These are phyloP conservation scores for Cercospora brassicicola DNA, from an alignment of 2,329 filamentous ascomycete genomes.

Conservation along the genomic window DNA sequence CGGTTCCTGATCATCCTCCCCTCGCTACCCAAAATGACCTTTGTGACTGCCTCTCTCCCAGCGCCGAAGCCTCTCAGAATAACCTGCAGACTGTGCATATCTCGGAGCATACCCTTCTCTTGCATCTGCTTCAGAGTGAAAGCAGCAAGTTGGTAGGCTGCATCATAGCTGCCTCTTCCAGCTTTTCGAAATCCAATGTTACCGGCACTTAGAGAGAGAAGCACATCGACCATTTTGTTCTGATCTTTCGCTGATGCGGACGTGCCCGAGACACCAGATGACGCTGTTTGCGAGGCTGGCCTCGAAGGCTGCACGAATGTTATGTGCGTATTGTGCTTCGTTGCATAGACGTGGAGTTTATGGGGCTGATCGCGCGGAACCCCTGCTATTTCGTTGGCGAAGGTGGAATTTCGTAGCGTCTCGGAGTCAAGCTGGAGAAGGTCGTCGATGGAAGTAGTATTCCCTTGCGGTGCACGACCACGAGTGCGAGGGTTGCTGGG, in stretches of 20 bases:
- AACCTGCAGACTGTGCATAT: slow-evolving; percentile 77
- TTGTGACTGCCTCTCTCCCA: slow-evolving; percentile 84
- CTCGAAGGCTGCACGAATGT: slow-evolving; percentile 73
- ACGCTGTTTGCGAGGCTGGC: slow-evolving; percentile 31
- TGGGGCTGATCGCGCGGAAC: slow-evolving; percentile 53
- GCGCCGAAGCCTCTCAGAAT: slow-evolving; percentile 80
- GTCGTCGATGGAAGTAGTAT: slow-evolving; percentile 8
- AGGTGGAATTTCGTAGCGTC: slow-evolving; percentile 14
- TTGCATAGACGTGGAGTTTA: slow-evolving; percentile 81
- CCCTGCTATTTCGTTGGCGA: slow-evolving; percentile 25
- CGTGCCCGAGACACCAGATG: slow-evolving; percentile 30
- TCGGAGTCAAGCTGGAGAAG: slow-evolving; percentile 14
- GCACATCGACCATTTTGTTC: slow-evolving; percentile 55
- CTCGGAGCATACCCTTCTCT: slow-evolving; percentile 72
- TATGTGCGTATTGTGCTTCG: slow-evolving; percentile 94
- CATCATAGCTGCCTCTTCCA: slow-evolving; percentile 79
- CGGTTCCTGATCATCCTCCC: slow-evolving; percentile 72
- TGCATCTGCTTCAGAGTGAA: slow-evolving; percentile 82
- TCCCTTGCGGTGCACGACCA: slow-evolving; percentile 7
- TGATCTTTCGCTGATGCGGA: slow-evolving; percentile 53
- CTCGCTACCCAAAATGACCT: slow-evolving; percentile 83
- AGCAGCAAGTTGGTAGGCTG: slow-evolving; percentile 83
- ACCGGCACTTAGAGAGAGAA: slow-evolving; percentile 78
- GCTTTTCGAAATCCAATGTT: slow-evolving; percentile 90
- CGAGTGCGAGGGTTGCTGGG: slow-evolving; percentile 9